phyloP scores from a whole-genome alignment of 2,329 filamentous ascomycete species.

The Neofusicoccum parvum region DNA sequence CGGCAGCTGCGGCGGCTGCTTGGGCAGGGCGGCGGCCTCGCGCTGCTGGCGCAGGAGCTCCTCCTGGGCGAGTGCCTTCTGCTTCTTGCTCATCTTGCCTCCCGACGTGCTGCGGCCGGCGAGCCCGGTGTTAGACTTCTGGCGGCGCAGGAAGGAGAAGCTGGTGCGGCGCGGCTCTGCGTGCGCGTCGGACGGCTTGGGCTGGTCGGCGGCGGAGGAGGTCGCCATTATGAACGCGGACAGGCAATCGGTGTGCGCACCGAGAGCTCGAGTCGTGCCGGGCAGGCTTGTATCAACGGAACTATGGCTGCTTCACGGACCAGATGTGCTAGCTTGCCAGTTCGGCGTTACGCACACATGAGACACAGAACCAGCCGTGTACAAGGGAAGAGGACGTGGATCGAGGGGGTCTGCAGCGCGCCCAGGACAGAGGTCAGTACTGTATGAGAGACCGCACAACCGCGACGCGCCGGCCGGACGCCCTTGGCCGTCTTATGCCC shows the following conservation, averaged over 20 bases:
- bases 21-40: slow-evolving; percentile 58
- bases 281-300: slow-evolving; percentile 12
- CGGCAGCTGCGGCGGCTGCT: slow-evolving; percentile 62
- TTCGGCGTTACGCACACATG: slow-evolving; percentile 15
- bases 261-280: slow-evolving; percentile 3
- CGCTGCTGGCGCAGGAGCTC: slow-evolving; percentile 59
- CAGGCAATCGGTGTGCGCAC: neutral
- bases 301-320: slow-evolving; percentile 15
- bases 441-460: neutral
- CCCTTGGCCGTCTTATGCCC: slow-evolving; percentile 6
- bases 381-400: slow-evolving; percentile 14
- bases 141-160: slow-evolving; percentile 42
- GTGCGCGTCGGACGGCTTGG: neutral
- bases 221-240: slow-evolving; percentile 10
- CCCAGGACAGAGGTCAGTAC: slow-evolving; percentile 12
- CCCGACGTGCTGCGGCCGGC: slow-evolving; percentile 33
- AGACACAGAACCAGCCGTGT: slow-evolving; percentile 19
- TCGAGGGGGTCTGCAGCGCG: slow-evolving; percentile 1
- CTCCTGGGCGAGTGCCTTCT: slow-evolving; percentile 53
- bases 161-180: slow-evolving; percentile 27
- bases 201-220: neutral
- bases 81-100: slow-evolving; percentile 58
- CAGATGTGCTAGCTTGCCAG: slow-evolving; percentile 4
- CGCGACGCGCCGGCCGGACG: neutral
- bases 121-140: slow-evolving; percentile 34